Evolutionary conservation across 805 yeast species (phyloP), one percentile per base, ranked within the genome.

Genomic region (Clavispora vitiphila): DNA sequence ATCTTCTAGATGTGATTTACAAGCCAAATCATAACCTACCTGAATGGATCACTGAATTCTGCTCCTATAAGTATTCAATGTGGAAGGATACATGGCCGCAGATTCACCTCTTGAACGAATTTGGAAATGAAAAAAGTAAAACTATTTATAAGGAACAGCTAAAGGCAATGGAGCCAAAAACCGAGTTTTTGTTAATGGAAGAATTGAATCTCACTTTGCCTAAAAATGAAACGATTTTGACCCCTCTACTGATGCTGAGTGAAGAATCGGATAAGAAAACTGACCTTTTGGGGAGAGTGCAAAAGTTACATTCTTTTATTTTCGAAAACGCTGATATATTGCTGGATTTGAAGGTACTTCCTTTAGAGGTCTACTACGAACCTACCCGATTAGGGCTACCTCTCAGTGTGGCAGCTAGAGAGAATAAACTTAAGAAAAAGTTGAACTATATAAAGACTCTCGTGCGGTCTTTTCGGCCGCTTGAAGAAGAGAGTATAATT

Each of bases 21-120:
- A 62, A 58, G 38, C 30, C 40, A 16, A 32, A 37, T 15, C 20
- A 8, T 1, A 43, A 32, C 14, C 47, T 42, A 0, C 26, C 36
- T 9, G 54, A 58, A n/a, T 23, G 14, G 8, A 60, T 66, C 62
- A 36, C 21, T 34, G 2, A 48, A 49, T 8, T 60, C 67, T 44
- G 35, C 40, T 4, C 43, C 48, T 9, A 40, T 49, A 25, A 51
- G 19, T 58, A 61, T 38, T 35, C 48, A 19, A 40, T 54, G 6
- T 45, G 67, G 30, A 55, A 58, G 31, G 12, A 40, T 1, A 30
- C 43, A 3, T 68, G 68, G 68, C 74, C 74, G 5, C 62, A 54
- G 37, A 60, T 56, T 5, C 72, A 69, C 43, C 40, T 64, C 19
- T 50, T 65, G 4, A 43, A 57, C 12, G 68, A 62, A 34, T 51